Evolutionary conservation across 495 filamentous ascomycete species (phyloP), one percentile per base, ranked within the genome.

Genomic region (Elasticomyces elasticus): DNA sequence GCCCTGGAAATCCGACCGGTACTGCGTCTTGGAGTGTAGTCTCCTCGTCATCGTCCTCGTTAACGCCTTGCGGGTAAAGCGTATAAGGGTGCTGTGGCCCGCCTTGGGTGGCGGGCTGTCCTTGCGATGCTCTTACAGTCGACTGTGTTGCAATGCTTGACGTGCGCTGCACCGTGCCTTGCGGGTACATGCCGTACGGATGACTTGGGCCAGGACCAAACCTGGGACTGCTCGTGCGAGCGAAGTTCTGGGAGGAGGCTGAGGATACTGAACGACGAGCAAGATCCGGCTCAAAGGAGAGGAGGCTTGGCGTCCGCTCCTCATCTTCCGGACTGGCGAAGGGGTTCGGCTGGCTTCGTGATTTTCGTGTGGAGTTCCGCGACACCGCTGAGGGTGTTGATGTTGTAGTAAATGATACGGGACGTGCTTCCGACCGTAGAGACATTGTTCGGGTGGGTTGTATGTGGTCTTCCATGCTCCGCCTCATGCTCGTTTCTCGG

Each of bases 51-150:
- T 62, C 65, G 68, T 62, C 28, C 71, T 82, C 24, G 80, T 84
- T 5, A 74, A 77, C 25, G 81, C 89, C 84, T 54, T 94, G 89
- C 2, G 82, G 71, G 62, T 94, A 94, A 81, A 92, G 82, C 35
- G 78, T 79, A 66, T 95, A 95, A 0, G 89, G 88, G 61, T 92
- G 87, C 38, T 85, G 84, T n/a, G 87, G 87, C n/a, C 82, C 81
- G 27, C 52, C 41, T 33, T 19, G 45, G 13, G 41, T 17, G 13
- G 11, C 15, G 5, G 52, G 48, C 27, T 35, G 46, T 22, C 47
- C 17, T 11, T 5, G 22, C 11, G 51, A 24, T 28, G 28, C 26
- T 55, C 61, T 23, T 27, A 43, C 23, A 53, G 61, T 56, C 24
- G 60, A 50, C 52, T 64, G 15, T 59, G 67, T 67, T 7, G 62